phyloP scores from a whole-genome alignment of 2,329 filamentous ascomycete species.

The Scytalidium lignicola region DNA sequence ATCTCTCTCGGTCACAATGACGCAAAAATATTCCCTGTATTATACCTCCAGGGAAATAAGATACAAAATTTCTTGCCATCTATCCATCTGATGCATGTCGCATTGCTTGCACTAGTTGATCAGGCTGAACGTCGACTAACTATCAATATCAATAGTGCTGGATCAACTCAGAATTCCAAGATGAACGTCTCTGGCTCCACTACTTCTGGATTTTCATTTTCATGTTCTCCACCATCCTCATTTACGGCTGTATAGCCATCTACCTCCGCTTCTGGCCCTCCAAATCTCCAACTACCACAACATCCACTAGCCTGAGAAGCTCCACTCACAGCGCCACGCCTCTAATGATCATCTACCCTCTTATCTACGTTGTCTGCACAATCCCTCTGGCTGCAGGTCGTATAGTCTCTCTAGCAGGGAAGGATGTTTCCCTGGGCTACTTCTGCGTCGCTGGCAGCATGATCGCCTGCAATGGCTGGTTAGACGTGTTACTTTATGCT shows the following conservation, averaged over 20 bases:
- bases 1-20: no score
- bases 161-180: conserved; percentile 50
- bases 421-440: conserved; percentile 44
- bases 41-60: no score
- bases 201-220: conserved; percentile 59
- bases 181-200: conserved; percentile 54
- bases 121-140: conserved; percentile 2
- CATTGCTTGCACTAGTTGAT: no score
- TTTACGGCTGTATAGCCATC: conserved; percentile 36
- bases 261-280: conserved; percentile 11
- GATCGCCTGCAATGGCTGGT: conserved; percentile 51
- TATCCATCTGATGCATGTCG: neutral
- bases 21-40: no score
- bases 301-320: neutral
- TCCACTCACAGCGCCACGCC: conserved; percentile 17
- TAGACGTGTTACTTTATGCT: conserved; percentile 50
- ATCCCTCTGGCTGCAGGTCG: conserved; percentile 60
- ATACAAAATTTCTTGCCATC: no score
- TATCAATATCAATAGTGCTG: conserved; percentile 48
- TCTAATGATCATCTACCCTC: conserved; percentile 62
- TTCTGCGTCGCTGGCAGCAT: conserved; percentile 56
- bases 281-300: neutral
- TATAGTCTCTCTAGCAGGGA: conserved; percentile 56
- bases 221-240: conserved; percentile 43
- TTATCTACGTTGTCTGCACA: conserved; percentile 66